Conservation (phyloP, 176 grass and related monocot genomes). For the maize (Zea mays) region Zm-B73-REFERENCE-NAM-5.0 NC_050104.1:159151501-159152000, state of each 20-base stretch:
- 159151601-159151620: neutral
- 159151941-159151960: conserved; percentile 13
- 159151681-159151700: conserved; percentile 77
- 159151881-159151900: conserved; percentile 9
- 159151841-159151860: too few relatives aligned
- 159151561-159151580: neutral
- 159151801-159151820: conserved; percentile 30
- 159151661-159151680: conserved; percentile 68
- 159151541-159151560: conserved; percentile 59
- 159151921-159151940: neutral
- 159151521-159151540: conserved; percentile 70
- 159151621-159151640: neutral
- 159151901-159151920: conserved; percentile 23
- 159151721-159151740: conserved; percentile 49
- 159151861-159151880: too few relatives aligned
- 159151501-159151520: conserved; percentile 63
- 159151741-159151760: conserved; percentile 75
- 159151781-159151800: conserved; percentile 55
- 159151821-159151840: too few relatives aligned
- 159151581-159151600: neutral
- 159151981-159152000: too few relatives aligned
- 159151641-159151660: neutral
- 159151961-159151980: neutral
- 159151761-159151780: conserved; percentile 64
- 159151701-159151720: conserved; percentile 58